Base-by-base conservation (phyloP, 352 stramenopile species). In the Phytophthora agathidicida region DNA sequence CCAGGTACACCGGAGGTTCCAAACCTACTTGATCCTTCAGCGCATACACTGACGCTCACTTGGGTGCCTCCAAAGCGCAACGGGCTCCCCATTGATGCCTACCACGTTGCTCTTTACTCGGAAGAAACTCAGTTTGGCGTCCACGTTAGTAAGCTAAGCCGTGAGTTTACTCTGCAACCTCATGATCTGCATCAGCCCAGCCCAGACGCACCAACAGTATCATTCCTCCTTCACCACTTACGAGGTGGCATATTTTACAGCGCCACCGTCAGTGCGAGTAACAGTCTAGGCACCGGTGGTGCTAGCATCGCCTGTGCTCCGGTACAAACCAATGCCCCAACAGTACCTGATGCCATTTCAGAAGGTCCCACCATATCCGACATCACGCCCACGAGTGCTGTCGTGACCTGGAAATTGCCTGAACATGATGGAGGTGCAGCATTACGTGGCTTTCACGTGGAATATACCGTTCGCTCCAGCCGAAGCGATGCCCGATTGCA, bases 101-200 rank as follows among this genome's bases (percentile, higher is more conserved):
- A 88, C 58, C 55, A 75, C 13, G 63, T 84, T 7, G 47, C 68
- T 27, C 36, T 91, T 8, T 89, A 75, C 47, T 51, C 11, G 7
- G 73, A 90, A 53, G 79, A 91, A 30, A 59, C 68, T 19, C 72
- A 89, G 41, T 89, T 88, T 53, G 79, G 80, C 7, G 71, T 93
- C 22, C 53, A 56, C 3, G 72, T 75, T 13, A 75, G 77, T 9
- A 56, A 56, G 3, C n/a, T 89, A 7, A 62, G 63, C 3, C 77
- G 75, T 0, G 66, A 85, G 20, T 53, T 86, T 20, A 49, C 41
- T 11, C 19, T 86, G 7, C 1, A 13, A 4, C 43, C 66, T 1
- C 23, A 46, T 0, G 58, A 87, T 23, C 56, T 75, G 23, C 33
- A 64, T 6, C 26, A 44, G 52, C 39, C 5, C 16, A 52, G 27